Base-by-base conservation (phyloP, 2,329 filamentous ascomycete species). In the Cladosporium oxysporum region DNA sequence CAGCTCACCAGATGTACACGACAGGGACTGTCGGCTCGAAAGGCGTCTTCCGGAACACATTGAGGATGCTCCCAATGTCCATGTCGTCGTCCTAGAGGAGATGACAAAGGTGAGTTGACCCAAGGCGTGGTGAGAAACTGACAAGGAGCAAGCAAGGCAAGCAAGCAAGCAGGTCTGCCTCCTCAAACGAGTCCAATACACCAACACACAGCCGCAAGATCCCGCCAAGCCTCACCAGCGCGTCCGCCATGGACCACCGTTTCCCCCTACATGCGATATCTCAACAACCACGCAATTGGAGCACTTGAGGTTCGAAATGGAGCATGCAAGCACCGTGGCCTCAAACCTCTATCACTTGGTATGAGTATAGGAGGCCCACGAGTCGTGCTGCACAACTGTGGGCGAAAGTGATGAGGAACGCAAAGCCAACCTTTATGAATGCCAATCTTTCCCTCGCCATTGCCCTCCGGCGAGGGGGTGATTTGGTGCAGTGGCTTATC, bases 171-270 rank as follows among this genome's bases (percentile, higher is more conserved):
- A 23, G 37, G 21, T 16, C 29, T 35, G 29, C 14, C 10, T 44
- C 23, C 49, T 41, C 47, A 23, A 55, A 21, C 29, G 41, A 37
- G 28, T 53, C n/a, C 60, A 3, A 10, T 41, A 33, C 29, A 41
- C 23, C 44, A 23, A 33, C 26, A 35, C 5, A 21, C 26, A 31
- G 21, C 10, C 16, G 26, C 26, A 49, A 52, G 11, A 8, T 41
- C 49, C n/a, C 49, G 60, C 60, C 49, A 62, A 62, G 49, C 60
- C 60, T 62, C 31, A 52, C 47, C 60, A 62, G 31, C 60, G 49
- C 49, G 47, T 18, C 49, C 47, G 16, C 31, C 18, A 62, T 50
- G 49, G 33, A 14, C 29, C 23, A 28, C 21, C 31, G 23, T 28
- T 50, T 41, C n/a, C 47, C 60, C 60, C 31, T 53, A 53, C 49